Evolutionary conservation across 140 eudicot genomes (phyloP).

Genomic region (Anethum foeniculum): DNA sequence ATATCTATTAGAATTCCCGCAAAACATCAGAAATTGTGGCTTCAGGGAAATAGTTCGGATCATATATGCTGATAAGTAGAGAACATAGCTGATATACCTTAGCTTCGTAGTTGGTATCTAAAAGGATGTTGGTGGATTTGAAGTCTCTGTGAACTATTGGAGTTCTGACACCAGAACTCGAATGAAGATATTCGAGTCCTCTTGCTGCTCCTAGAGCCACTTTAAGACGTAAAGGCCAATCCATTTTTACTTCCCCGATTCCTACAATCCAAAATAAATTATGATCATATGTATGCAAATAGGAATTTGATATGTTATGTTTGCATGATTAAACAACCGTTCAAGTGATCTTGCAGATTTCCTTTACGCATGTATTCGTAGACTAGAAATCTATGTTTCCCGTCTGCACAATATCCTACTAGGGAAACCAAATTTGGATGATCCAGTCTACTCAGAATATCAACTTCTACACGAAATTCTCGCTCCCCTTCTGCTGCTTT

Average conservation of each 20-base stretch:
- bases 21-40: background rate
- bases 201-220: conserved; percentile 97
- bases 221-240: conserved; percentile 82
- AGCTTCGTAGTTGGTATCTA: conserved; percentile 69
- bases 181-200: conserved; percentile 95
- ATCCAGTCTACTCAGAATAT: conserved; percentile 92
- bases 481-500: conserved; percentile 97
- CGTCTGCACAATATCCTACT: conserved; percentile 94
- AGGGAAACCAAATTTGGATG: conserved; percentile 93
- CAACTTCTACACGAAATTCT: conserved; percentile 95
- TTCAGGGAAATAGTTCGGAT: background rate
- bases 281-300: background rate
- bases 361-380: conserved; percentile 92
- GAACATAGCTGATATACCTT: conserved; percentile 41
- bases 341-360: conserved; percentile 88
- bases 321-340: conserved; percentile 37
- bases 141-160: conserved; percentile 95
- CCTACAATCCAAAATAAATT: conserved; percentile 30
- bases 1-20: conserved; percentile 8
- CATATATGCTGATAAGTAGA: background rate
- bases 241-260: conserved; percentile 76
- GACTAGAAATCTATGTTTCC: conserved; percentile 87
- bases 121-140: conserved; percentile 90
- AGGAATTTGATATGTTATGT: background rate
- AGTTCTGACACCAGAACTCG: conserved; percentile 86